Percentiles rank a stretch among this genome's conserved stretches.
Evolutionary conservation across 1,139 yeast species (phyloP).

Genomic region (Candida sojae): DNA sequence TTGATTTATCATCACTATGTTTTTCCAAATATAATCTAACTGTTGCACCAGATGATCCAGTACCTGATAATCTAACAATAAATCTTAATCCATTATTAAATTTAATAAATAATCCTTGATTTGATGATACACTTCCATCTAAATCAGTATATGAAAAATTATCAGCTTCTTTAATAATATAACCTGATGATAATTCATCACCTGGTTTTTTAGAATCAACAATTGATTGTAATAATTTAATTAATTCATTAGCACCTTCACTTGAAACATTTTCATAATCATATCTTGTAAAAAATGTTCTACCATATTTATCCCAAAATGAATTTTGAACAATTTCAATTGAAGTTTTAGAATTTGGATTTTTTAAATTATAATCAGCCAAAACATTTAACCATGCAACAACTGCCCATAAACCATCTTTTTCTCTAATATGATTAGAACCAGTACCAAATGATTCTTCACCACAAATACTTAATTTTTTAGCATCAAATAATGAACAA

Average conservation of each 20-base stretch:
- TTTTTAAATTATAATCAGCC: conserved; percentile 71
- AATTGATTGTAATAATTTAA: conserved; percentile 52
- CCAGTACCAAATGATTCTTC: conserved; percentile 99
- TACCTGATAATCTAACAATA: conserved; percentile 91
- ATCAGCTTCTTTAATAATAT: conserved; percentile 70
- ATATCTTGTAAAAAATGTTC: conserved; percentile 96
- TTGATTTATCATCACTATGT: conserved; percentile 63
- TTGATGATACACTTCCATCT: conserved; percentile 87
- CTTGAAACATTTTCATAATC: conserved; percentile 84
- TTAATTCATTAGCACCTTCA: conserved; percentile 74
- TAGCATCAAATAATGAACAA: conserved; percentile 91
- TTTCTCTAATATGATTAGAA: conserved; percentile 94
- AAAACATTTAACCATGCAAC: conserved; percentile 95
- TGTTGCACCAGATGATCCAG: conserved; percentile 98
- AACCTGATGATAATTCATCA: conserved; percentile 43
- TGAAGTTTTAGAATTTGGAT: conserved; percentile 54
- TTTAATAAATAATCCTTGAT: conserved; percentile 90
- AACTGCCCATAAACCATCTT: conserved; percentile 98
- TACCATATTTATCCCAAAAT: conserved; percentile 92
- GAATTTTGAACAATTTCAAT: conserved; percentile 78
- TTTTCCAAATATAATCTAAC: conserved; percentile 90
- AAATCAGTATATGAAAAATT: conserved; percentile 92
- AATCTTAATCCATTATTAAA: conserved; percentile 82
- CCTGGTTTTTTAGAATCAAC: conserved; percentile 43
- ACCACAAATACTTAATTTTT: conserved; percentile 93